Evolutionary conservation across 2,329 filamentous ascomycete species (phyloP), one percentile per base, ranked within the genome.

Genomic region (Acrodontium crateriforme): DNA sequence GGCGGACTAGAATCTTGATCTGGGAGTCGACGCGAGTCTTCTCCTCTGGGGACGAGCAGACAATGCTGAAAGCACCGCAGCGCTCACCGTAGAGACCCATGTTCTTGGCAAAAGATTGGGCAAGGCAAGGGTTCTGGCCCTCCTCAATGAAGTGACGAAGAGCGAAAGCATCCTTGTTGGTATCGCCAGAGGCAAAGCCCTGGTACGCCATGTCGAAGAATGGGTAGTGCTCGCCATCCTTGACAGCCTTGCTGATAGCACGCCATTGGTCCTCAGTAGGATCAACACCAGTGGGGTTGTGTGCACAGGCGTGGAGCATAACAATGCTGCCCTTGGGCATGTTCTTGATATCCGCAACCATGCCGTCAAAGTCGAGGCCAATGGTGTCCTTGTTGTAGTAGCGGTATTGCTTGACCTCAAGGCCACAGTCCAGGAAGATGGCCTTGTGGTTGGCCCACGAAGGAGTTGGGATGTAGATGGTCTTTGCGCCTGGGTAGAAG

Each of bases 181-280:
- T 89, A 62, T 92, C 73, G 45, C 87, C 87, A 40, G 78, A 89
- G 46, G 87, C 87, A 53, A 98, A 95, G 47, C 87, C 87, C 65
- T 98, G 87, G 70, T 98, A 98, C 40, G 87, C 87, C 85, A 94
- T 94, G 60, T 95, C 87, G 65, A 95, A 98, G 73, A 98, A 94
- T 48, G 83, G 76, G 57, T 78, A 92, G 70, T 95, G 87, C 27
- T 69, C 75, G 56, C 79, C 74, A 54, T 74, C 70, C 71, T 91
- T 91, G 59, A 93, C 74, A 37, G 78, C 79, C 36, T 78, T 63
- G 59, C 80, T 82, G 57, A 98, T 89, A 64, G 87, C 67, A 60
- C 73, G 73, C 87, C 87, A 95, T 67, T 95, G 87, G 57, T 82
- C 78, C 48, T 73, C 63, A 22, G 81, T 93, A 18, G 87, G 89